Evolutionary conservation across 768 basidiomycete species (phyloP).

Genomic region (Chiua virens): DNA sequence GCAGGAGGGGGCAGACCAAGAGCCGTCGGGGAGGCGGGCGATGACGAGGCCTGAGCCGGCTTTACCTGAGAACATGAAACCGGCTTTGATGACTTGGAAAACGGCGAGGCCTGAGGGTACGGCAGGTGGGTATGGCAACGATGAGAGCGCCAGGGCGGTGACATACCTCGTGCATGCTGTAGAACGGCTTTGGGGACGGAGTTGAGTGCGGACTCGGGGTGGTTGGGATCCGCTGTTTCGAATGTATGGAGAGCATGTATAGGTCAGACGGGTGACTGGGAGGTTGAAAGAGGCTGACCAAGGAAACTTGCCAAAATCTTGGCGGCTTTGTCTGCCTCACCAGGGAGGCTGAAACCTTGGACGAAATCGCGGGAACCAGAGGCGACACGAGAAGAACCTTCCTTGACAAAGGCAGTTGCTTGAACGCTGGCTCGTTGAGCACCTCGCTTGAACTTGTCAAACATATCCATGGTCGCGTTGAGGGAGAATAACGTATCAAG

Average conservation of each 20-base stretch:
- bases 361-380: slow-evolving; percentile 76
- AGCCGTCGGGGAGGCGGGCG: slow-evolving; percentile 89
- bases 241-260: too few relatives aligned
- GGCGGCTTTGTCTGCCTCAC: slow-evolving; percentile 92
- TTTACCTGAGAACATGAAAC: slow-evolving; percentile 94
- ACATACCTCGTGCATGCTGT: slow-evolving; percentile 79
- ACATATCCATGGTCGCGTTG: slow-evolving; percentile 47
- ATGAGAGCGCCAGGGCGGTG: neutral
- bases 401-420: slow-evolving; percentile 72
- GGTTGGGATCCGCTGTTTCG: slow-evolving; percentile 73
- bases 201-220: slow-evolving; percentile 90
- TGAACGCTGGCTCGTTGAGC: slow-evolving; percentile 82
- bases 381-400: slow-evolving; percentile 66
- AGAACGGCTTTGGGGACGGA: slow-evolving; percentile 91
- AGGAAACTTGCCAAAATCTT: slow-evolving; percentile 89
- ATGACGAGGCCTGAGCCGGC: slow-evolving; percentile 93
- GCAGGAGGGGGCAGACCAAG: slow-evolving; percentile 96
- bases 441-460: slow-evolving; percentile 79
- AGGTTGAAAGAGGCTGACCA: slow-evolving; percentile 46
- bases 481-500: neutral
- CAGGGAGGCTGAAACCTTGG: slow-evolving; percentile 85
- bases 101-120: slow-evolving; percentile 74
- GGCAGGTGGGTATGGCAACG: neutral
- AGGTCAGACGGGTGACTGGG: neutral
- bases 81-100: slow-evolving; percentile 92